Evolutionary conservation across 495 filamentous ascomycete genomes (phyloP).

Genomic region (Neurospora tetrasperma): DNA sequence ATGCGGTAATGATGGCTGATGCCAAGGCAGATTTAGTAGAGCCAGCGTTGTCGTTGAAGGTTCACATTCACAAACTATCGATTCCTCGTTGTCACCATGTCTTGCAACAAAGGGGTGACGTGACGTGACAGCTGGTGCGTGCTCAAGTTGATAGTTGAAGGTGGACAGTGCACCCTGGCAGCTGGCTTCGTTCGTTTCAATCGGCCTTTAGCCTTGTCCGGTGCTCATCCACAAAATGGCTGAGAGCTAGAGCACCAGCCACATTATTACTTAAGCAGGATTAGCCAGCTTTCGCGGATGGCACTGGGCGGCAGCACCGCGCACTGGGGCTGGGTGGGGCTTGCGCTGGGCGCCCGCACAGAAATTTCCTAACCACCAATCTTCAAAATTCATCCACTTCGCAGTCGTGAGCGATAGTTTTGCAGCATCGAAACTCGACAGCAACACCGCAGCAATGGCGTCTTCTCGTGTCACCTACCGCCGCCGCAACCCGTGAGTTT

Average conservation of each 20-base stretch:
- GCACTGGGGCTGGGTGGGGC: slow-evolving; percentile 18
- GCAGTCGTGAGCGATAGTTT: slow-evolving; percentile 34
- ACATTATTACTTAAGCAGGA: slow-evolving; percentile 7
- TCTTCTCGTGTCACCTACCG: slow-evolving; percentile 54
- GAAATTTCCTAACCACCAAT: slow-evolving; percentile 24
- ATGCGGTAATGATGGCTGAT: not conserved
- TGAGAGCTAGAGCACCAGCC: slow-evolving; percentile 4
- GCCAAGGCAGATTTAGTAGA: not conserved
- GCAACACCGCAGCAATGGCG: slow-evolving; percentile 53
- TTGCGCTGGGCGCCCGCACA: slow-evolving; percentile 27
- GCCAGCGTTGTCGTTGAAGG: not conserved
- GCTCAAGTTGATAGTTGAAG: not conserved
- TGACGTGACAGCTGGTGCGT: not conserved
- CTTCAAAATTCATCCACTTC: slow-evolving; percentile 37
- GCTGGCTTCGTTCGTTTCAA: not conserved
- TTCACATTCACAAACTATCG: not conserved
- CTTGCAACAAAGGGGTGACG: not conserved
- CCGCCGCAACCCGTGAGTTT: slow-evolving; percentile 82
- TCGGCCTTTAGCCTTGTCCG: not conserved
- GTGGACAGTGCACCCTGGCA: not conserved
- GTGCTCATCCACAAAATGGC: not conserved
- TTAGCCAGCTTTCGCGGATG: slow-evolving; percentile 2
- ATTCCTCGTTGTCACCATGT: not conserved
- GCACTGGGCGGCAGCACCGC: slow-evolving; percentile 1
- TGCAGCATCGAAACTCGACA: slow-evolving; percentile 36